Percentiles rank a stretch among this genome's conserved stretches.
Evolutionary conservation across 2,329 filamentous ascomycete genomes (phyloP).

Genomic region (Geosmithia flava): DNA sequence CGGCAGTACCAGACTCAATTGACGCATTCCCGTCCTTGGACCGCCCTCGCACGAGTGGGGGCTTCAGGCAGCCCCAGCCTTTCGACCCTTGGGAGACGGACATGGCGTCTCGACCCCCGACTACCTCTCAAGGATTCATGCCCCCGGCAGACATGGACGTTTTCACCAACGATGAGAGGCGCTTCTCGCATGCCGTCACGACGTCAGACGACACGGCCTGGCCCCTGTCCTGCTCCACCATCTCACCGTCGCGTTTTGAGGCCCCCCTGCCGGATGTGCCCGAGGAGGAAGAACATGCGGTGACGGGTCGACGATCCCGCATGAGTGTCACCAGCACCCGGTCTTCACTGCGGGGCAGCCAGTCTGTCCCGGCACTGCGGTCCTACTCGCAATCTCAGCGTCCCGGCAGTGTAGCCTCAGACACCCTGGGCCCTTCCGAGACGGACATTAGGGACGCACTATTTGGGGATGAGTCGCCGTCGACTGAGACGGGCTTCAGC

Average conservation of each 20-base stretch:
- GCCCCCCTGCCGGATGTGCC: slow-evolving; percentile 44
- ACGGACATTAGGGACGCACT: slow-evolving; percentile 16
- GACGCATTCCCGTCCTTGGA: slow-evolving; percentile 25
- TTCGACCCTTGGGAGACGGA: slow-evolving; percentile 17
- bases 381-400: slow-evolving; percentile 26
- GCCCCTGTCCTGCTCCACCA: slow-evolving; percentile 17
- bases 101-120: slow-evolving; percentile 4
- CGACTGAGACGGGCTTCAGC: neutral
- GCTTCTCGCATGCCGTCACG: slow-evolving; percentile 25
- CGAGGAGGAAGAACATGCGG: slow-evolving; percentile 42
- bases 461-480: slow-evolving; percentile 7
- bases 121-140: slow-evolving; percentile 23
- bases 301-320: slow-evolving; percentile 18
- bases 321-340: slow-evolving; percentile 32
- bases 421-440: slow-evolving; percentile 35
- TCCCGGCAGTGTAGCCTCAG: slow-evolving; percentile 35
- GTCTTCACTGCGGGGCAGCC: slow-evolving; percentile 39
- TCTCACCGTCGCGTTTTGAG: slow-evolving; percentile 19
- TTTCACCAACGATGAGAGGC: slow-evolving; percentile 11
- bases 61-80: slow-evolving; percentile 31
- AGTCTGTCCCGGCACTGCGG: slow-evolving; percentile 43
- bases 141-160: slow-evolving; percentile 22
- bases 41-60: slow-evolving; percentile 29
- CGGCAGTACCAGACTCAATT: slow-evolving; percentile 27
- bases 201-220: slow-evolving; percentile 29